Conservation (phyloP, 805 yeast genomes). For the Kodamaea leandrae region DNA sequence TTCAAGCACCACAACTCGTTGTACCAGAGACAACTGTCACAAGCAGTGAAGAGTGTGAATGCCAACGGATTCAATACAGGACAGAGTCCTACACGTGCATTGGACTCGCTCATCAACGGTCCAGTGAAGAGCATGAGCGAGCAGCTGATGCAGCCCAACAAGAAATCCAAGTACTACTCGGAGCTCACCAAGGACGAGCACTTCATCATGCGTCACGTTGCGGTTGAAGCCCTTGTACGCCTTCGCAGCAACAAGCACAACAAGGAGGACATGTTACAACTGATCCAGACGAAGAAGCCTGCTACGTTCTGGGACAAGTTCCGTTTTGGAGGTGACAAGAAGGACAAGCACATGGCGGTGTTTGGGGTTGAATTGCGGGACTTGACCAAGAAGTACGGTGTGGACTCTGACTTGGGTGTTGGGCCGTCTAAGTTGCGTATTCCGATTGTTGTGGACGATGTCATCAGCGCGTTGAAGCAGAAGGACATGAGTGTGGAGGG, state of each 20-base stretch:
- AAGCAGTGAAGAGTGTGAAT: conserved; percentile 22
- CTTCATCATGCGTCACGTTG: conserved; percentile 55
- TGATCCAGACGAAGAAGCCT: conserved; percentile 43
- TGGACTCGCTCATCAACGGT: conserved; percentile 12
- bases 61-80: conserved; percentile 10
- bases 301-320: conserved; percentile 55
- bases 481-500: conserved; percentile 97
- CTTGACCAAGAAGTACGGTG: conserved; percentile 70
- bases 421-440: conserved; percentile 78
- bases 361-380: conserved; percentile 77
- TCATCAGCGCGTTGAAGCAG: conserved; percentile 76
- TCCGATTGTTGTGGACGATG: conserved; percentile 85
- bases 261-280: conserved; percentile 36
- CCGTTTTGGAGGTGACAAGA: conserved; percentile 32
- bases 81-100: conserved; percentile 12
- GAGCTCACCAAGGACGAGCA: conserved; percentile 60
- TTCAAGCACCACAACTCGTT: conserved; percentile 70
- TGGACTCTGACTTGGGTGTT: conserved; percentile 78
- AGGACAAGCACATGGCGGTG: conserved; percentile 41
- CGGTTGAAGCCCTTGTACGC: conserved; percentile 50
- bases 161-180: conserved; percentile 53
- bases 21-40: conserved; percentile 34
- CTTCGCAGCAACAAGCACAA: conserved; percentile 22
- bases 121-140: conserved; percentile 2
- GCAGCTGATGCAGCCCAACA: conserved; percentile 1